Percentiles rank a stretch among this genome's conserved stretches.
Evolutionary conservation across 1,139 yeast species (phyloP).

Genomic region (Yamadazyma pseudoaaseri): DNA sequence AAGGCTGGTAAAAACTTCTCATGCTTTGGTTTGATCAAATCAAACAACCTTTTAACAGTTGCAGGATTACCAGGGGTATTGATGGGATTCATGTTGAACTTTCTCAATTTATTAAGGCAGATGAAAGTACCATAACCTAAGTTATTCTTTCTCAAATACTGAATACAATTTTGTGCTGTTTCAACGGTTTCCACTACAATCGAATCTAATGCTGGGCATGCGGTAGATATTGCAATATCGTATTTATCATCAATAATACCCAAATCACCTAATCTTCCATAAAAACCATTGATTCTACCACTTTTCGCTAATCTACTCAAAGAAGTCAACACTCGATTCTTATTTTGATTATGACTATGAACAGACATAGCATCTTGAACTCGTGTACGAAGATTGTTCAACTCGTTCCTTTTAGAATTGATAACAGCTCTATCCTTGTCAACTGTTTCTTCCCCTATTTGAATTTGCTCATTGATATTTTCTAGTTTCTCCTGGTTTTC

Average conservation of each 20-base stretch:
- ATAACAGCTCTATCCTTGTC: conserved; percentile 47
- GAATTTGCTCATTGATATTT: conserved; percentile 52
- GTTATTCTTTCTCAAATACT: conserved; percentile 76
- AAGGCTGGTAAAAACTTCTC: conserved; percentile 81
- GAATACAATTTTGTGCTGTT: conserved; percentile 89
- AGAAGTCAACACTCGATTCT: conserved; percentile 70
- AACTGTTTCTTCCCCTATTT: conserved; percentile 59
- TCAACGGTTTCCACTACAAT: conserved; percentile 94
- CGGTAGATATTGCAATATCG: conserved; percentile 94
- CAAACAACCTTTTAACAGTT: conserved; percentile 78
- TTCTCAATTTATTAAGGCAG: conserved; percentile 70
- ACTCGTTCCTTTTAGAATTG: conserved; percentile 50
- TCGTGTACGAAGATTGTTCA: conserved; percentile 58
- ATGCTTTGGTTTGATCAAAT: conserved; percentile 69
- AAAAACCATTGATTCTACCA: conserved; percentile 83
- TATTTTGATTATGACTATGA: conserved; percentile 58
- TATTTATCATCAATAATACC: conserved; percentile 85
- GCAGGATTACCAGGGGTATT: conserved; percentile 67
- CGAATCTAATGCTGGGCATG: conserved; percentile 87
- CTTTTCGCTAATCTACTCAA: conserved; percentile 68
- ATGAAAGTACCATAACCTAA: conserved; percentile 91
- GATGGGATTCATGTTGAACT: conserved; percentile 59
- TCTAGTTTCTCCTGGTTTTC: conserved; percentile 45
- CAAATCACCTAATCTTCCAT: conserved; percentile 88
- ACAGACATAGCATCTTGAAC: conserved; percentile 65